Percentiles rank a stretch among this genome's conserved stretches.
Conservation (phyloP, 2,329 filamentous ascomycete species). For the Beauveria rudraprayagi region DNA sequence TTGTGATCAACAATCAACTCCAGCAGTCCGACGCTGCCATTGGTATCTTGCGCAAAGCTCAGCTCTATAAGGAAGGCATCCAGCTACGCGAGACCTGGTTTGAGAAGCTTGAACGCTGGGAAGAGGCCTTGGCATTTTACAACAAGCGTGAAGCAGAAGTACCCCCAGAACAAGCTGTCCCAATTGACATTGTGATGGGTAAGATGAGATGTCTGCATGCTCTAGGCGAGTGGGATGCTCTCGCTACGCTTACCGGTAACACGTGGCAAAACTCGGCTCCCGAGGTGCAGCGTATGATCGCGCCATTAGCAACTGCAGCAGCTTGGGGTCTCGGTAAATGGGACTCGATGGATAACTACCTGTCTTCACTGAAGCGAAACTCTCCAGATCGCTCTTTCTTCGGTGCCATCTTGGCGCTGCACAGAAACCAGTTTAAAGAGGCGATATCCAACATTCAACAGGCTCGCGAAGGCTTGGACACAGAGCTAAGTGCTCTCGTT, state of each 20-base stretch:
- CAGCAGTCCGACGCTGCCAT: conserved; percentile 98
- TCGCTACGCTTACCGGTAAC: conserved; percentile 81
- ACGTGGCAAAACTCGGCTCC: conserved; percentile 87
- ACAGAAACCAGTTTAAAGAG: conserved; percentile 91
- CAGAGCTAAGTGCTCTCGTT: conserved; percentile 90
- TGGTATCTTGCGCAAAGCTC: conserved; percentile 91
- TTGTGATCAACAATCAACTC: conserved; percentile 98
- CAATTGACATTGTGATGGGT: conserved; percentile 95
- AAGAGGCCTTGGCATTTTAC: conserved; percentile 89
- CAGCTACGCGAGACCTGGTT: conserved; percentile 98
- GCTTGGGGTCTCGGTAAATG: conserved; percentile 96
- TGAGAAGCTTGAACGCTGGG: conserved; percentile 96
- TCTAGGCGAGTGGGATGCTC: conserved; percentile 90
- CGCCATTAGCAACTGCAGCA: conserved; percentile 86
- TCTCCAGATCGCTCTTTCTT: conserved; percentile 97
- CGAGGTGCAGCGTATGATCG: conserved; percentile 84
- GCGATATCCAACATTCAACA: conserved; percentile 84
- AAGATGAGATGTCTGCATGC: conserved; percentile 99
- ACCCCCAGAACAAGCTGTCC: conserved; percentile 45
- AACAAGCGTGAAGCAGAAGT: conserved; percentile 74
- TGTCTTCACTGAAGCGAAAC: conserved; percentile 87
- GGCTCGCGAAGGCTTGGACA: conserved; percentile 87
- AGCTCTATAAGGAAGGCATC: conserved; percentile 87
- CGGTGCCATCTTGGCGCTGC: conserved; percentile 87
- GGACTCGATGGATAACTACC: conserved; percentile 96